Evolutionary conservation across 2,329 filamentous ascomycete species (phyloP).

Genomic region (Phyllosticta ampelicida): DNA sequence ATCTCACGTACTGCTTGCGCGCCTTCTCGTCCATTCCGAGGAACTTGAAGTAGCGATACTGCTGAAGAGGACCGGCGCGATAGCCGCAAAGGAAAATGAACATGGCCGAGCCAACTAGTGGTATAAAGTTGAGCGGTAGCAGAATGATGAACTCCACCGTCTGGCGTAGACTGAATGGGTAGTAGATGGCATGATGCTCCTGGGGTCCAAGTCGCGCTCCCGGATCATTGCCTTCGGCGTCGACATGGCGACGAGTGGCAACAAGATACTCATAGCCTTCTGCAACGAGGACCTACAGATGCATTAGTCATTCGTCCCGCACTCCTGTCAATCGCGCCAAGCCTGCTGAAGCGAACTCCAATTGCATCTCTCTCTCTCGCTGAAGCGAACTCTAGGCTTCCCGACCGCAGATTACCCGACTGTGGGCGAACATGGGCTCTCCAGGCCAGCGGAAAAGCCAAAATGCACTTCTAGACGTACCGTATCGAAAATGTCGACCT

Average conservation of each 20-base stretch:
- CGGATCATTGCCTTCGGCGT: constrained; percentile 60
- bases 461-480: constrained; percentile 22
- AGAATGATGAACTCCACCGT: constrained; percentile 67
- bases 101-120: constrained; percentile 68
- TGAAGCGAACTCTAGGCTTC: too few species aligned
- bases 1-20: constrained; percentile 56
- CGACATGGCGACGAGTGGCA: constrained; percentile 39
- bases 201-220: constrained; percentile 77
- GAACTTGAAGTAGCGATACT: constrained; percentile 83
- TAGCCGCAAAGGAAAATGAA: constrained; percentile 86
- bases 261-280: constrained; percentile 52
- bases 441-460: background rate
- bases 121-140: constrained; percentile 71
- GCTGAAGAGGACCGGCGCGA: constrained; percentile 74
- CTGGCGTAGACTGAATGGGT: constrained; percentile 84
- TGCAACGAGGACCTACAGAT: constrained; percentile 57
- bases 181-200: constrained; percentile 64
- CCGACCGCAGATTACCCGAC: background rate
- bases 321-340: too few species aligned
- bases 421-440: background rate
- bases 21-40: constrained; percentile 64
- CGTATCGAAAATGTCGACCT: constrained; percentile 75
- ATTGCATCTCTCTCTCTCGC: too few species aligned
- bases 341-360: too few species aligned
- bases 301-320: too few species aligned